Evolutionary conservation across 192 early-diverging fungal genomes (phyloP).

Genomic region (Dissophora ornata): DNA sequence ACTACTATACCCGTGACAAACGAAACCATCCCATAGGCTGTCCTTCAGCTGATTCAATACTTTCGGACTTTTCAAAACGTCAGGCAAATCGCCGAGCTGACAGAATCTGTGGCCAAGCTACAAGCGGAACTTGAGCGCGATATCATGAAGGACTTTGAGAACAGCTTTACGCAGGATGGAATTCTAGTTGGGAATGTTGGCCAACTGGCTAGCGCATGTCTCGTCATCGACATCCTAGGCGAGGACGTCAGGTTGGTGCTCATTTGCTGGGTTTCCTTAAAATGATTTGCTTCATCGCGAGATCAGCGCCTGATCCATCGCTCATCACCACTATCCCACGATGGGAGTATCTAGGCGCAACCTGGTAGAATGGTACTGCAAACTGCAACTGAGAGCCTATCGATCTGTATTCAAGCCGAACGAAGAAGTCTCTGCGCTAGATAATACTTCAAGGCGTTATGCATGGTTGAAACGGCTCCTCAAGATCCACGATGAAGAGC

Average conservation of each 20-base stretch:
- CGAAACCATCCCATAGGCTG: constrained; percentile 60
- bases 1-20: too few relatives aligned
- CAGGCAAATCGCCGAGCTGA: constrained; percentile 77
- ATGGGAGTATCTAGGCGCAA: constrained; percentile 56
- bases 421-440: constrained; percentile 84
- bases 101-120: constrained; percentile 64
- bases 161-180: constrained; percentile 75
- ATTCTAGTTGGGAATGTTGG: constrained; percentile 60
- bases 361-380: constrained; percentile 84
- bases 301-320: too few relatives aligned
- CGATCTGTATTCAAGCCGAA: constrained; percentile 78
- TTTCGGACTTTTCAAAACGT: constrained; percentile 83
- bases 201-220: constrained; percentile 79
- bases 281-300: too few relatives aligned
- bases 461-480: constrained; percentile 93
- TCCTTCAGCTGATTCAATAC: constrained; percentile 79
- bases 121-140: constrained; percentile 56
- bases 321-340: too few relatives aligned
- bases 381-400: constrained; percentile 86
- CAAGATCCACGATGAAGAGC: constrained; percentile 91
- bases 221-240: constrained; percentile 78
- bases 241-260: constrained; percentile 70
- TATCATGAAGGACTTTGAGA: constrained; percentile 75
- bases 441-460: constrained; percentile 87
- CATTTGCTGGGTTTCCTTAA: too few relatives aligned